These are phyloP conservation scores for Metrosideros polymorpha DNA, from an alignment of 441 rosid genomes.

Conservation along the genomic window DNA sequence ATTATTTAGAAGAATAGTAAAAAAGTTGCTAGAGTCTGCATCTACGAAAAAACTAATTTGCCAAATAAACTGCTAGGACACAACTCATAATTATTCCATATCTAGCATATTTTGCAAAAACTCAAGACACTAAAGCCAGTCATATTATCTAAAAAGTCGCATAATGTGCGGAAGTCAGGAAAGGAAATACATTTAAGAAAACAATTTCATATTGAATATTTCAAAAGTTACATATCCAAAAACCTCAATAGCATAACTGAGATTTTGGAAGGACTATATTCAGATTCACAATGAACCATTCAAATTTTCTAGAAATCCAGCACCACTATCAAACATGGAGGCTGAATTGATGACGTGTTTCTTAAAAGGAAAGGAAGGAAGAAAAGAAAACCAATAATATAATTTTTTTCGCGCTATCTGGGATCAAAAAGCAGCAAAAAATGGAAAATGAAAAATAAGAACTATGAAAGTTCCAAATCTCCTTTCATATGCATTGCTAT, in stretches of 20 bases:
- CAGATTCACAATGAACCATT: not conserved
- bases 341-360: not conserved
- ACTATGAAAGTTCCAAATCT: not conserved
- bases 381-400: not conserved
- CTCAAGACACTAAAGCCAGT: not conserved
- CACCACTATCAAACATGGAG: not conserved
- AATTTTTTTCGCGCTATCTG: not conserved
- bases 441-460: not conserved
- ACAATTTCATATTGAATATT: not conserved
- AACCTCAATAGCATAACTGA: not conserved
- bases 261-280: not conserved
- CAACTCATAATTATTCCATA: not conserved
- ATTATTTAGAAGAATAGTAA: not conserved
- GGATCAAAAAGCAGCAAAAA: not conserved
- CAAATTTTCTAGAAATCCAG: not conserved
- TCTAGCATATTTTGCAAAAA: not conserved
- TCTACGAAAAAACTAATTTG: not conserved
- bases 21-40: not conserved
- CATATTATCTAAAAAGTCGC: not conserved
- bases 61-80: not conserved
- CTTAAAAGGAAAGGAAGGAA: not conserved
- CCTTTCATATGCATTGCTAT: not conserved
- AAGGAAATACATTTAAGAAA: not conserved
- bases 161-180: not conserved
- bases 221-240: not conserved